Evolutionary conservation across 768 basidiomycete species (phyloP).

Genomic region (Lenzites betulinus): DNA sequence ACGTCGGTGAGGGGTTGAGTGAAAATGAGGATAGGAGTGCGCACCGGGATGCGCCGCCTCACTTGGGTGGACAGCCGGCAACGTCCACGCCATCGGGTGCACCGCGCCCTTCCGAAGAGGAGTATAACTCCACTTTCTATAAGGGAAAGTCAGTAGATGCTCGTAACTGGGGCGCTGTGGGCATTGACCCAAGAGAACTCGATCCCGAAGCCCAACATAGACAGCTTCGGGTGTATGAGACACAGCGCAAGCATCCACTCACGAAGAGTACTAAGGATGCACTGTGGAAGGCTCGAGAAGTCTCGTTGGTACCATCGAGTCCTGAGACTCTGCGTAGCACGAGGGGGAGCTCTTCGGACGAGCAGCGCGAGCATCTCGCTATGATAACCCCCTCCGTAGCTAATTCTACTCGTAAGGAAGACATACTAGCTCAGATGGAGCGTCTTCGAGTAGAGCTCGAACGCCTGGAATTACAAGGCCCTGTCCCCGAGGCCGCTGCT

Average conservation of each 20-base stretch:
- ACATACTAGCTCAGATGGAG: neutral
- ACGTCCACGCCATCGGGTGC: neutral
- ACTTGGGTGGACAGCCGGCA: neutral
- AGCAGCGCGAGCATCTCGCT: too few species aligned
- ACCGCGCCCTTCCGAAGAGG: neutral
- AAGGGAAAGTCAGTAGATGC: slow-evolving; percentile 9
- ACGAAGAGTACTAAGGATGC: too few species aligned
- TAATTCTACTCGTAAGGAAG: neutral
- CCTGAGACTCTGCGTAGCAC: too few species aligned
- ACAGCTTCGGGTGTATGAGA: neutral
- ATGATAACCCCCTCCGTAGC: too few species aligned
- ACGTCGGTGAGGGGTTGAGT: neutral
- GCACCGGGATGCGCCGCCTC: neutral
- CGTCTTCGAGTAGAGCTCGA: neutral
- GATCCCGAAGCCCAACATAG: slow-evolving; percentile 3
- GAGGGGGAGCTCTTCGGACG: too few species aligned
- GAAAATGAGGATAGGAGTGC: neutral
- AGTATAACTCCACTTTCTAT: neutral
- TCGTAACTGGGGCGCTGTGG: slow-evolving; percentile 4
- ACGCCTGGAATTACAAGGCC: neutral
- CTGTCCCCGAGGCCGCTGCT: too few species aligned
- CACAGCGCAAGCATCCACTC: too few species aligned
- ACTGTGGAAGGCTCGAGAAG: too few species aligned
- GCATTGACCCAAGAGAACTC: neutral
- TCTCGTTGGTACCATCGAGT: too few species aligned